phyloP scores from a whole-genome alignment of 345 rosid genomes.

The Anastatica hierochuntica region DNA sequence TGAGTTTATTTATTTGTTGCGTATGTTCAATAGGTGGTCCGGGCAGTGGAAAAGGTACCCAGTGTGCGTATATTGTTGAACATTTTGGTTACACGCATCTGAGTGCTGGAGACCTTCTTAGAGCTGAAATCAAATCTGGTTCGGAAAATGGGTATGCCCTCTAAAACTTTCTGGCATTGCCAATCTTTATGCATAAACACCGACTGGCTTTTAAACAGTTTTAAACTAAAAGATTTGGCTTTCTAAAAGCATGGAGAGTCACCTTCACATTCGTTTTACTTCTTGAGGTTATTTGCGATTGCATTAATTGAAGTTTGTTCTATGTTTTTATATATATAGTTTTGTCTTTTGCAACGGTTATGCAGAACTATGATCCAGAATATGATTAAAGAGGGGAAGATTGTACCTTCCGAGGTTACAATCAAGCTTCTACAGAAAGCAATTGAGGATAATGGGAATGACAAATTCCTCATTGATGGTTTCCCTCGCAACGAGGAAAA shows the following conservation, averaged over 20 bases:
- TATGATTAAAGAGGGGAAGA: constrained; percentile 55
- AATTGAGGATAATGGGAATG: constrained; percentile 44
- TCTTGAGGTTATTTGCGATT: too few species aligned
- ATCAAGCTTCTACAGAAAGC: constrained; percentile 75
- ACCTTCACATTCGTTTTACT: too few species aligned
- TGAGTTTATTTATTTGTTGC: constrained; percentile 1
- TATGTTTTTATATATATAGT: too few species aligned
- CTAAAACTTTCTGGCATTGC: neutral
- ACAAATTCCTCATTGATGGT: constrained; percentile 74
- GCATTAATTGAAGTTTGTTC: too few species aligned
- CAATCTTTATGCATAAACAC: too few species aligned
- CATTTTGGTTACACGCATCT: constrained; percentile 72
- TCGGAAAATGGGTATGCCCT: constrained; percentile 71
- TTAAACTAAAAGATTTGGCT: too few species aligned
- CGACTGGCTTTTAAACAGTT: too few species aligned
- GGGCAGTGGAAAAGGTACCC: constrained; percentile 90
- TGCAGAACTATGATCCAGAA: constrained; percentile 48
- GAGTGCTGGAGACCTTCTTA: constrained; percentile 85
- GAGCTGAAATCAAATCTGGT: constrained; percentile 68
- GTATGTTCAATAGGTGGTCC: constrained; percentile 88
- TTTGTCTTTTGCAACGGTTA: too few species aligned
- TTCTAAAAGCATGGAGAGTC: too few species aligned
- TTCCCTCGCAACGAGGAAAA: constrained; percentile 92
- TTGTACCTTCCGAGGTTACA: constrained; percentile 78
- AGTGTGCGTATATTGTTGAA: constrained; percentile 59